Conservation (phyloP, 139 green algal genomes). For the Chlorella sp. region DNA sequence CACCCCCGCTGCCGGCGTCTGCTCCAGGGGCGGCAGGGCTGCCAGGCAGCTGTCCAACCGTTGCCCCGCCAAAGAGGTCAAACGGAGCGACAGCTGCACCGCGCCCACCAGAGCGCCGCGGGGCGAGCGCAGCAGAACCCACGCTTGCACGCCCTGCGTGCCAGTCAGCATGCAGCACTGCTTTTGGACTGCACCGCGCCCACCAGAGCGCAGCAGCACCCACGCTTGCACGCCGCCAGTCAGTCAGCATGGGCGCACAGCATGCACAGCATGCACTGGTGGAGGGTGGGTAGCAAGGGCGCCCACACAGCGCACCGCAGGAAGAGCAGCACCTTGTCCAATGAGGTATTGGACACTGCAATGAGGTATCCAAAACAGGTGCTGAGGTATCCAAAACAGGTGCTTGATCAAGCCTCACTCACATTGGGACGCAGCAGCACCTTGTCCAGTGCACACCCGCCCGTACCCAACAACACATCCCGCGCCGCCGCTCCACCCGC, state of each 20-base stretch:
- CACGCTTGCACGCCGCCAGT: conserved; percentile 6
- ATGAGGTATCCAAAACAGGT: neutral
- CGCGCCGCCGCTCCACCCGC: conserved; percentile 6
- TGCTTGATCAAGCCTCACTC: neutral
- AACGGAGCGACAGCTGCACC: conserved; percentile 36
- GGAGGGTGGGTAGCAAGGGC: neutral
- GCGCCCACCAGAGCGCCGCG: conserved; percentile 36
- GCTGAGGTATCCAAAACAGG: neutral
- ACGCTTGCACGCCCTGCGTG: conserved; percentile 23
- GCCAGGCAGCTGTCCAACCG: conserved; percentile 10
- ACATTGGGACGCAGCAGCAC: conserved; percentile 40
- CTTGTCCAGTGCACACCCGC: conserved; percentile 3
- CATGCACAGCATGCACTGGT: neutral
- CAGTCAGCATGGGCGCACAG: neutral
- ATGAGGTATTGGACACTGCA: neutral
- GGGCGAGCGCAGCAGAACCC: conserved; percentile 36
- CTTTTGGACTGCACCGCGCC: conserved; percentile 52
- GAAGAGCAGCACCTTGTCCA: neutral
- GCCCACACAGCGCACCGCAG: neutral
- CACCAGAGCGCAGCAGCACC: conserved; percentile 32
- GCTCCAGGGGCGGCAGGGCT: neutral
- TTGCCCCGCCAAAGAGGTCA: conserved; percentile 12
- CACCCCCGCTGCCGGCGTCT: too few relatives aligned
- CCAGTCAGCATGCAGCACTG: too few relatives aligned
- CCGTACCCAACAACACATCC: conserved; percentile 43